Base-by-base conservation (phyloP, 208 protist genomes). In the Wallacemonas collosoma region DNA sequence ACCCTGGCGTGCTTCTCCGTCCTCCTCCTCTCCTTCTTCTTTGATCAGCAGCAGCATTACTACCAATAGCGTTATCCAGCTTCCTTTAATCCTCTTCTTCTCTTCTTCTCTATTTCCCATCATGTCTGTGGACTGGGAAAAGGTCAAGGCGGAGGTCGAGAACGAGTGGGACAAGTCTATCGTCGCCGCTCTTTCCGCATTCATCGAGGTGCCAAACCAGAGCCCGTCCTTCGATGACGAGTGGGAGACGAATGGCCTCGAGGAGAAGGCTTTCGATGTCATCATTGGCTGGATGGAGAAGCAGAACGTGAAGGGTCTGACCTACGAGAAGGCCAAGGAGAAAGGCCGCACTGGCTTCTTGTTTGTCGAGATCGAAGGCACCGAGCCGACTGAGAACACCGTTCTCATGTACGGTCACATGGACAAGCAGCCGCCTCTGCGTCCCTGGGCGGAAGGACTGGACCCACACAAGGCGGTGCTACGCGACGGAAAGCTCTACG, bases 341-440 rank as follows among this genome's bases (percentile, higher is more conserved):
- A 67, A 83, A 45, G 91, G 88, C 57, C 79, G 77, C 45, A 97
- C 93, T 15, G 93, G 93, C 15, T 93, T 98, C 57, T 75, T 98
- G 6, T 71, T 97, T 45, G 67, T 96, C 39, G 90, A 97, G 58
- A 83, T 98, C 68, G 77, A 68, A 11, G 88, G 81, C 11, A 93
- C 88, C 15, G 71, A 73, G 44, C 73, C 84, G 17, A 91, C 79
- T 6, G 62, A 74, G 45, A 83, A 88, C 57, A 93, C 88, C 40
- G 85, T 98, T 45, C 82, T 99, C 14, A 89, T 98, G 76, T 99
- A 99, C 81, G 97, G 97, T 44, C 97, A 99, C 76, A 93, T 98
- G 87, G 98, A 99, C 75, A 98, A 99, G 83, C 97, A 99, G 89
- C 98, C 98, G 38, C 97, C 97, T 35, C 74, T 98, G 45, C 86